Evolutionary conservation across 441 rosid genomes (phyloP).

Genomic region (Erodium moschatum): DNA sequence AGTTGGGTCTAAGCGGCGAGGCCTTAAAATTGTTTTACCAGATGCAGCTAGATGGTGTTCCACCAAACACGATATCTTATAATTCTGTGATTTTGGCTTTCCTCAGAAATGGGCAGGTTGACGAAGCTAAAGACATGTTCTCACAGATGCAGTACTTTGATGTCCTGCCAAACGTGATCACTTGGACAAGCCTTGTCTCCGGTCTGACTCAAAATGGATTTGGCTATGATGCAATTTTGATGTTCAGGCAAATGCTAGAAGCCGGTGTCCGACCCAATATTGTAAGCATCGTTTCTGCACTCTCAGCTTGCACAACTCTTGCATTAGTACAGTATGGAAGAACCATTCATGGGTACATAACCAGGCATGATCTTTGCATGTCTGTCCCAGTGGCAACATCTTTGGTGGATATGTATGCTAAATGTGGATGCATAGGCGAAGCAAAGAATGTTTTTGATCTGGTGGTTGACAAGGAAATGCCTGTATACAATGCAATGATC

Average conservation of each 20-base stretch:
- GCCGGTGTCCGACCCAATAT: conserved; percentile 42
- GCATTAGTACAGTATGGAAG: conserved; percentile 39
- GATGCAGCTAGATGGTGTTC: conserved; percentile 64
- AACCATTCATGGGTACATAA: conserved; percentile 44
- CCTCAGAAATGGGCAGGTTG: conserved; percentile 37
- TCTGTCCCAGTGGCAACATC: conserved; percentile 33
- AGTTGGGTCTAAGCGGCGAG: conserved; percentile 44
- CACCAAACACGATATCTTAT: conserved; percentile 58
- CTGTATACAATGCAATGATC: conserved; percentile 43
- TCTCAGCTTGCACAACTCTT: conserved; percentile 39
- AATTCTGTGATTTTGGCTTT: conserved; percentile 52
- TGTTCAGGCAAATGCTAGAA: conserved; percentile 47
- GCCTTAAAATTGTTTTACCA: conserved; percentile 58
- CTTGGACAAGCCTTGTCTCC: conserved; percentile 49
- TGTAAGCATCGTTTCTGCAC: conserved; percentile 35
- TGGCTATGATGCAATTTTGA: conserved; percentile 32
- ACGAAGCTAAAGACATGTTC: conserved; percentile 53
- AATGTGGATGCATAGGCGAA: conserved; percentile 40
- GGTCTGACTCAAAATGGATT: conserved; percentile 48
- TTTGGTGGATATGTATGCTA: conserved; percentile 53
- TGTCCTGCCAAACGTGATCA: conserved; percentile 36
- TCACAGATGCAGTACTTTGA: conserved; percentile 53
- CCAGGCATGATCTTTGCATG: conserved; percentile 33
- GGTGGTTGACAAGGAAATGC: conserved; percentile 24
- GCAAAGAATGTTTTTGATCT: conserved; percentile 33